A percentile compares a stretch with the other conserved stretches of the same genome.
These are phyloP conservation scores for Colletotrichum horii DNA, from an alignment of 2,329 filamentous ascomycete genomes.

Conservation along the genomic window DNA sequence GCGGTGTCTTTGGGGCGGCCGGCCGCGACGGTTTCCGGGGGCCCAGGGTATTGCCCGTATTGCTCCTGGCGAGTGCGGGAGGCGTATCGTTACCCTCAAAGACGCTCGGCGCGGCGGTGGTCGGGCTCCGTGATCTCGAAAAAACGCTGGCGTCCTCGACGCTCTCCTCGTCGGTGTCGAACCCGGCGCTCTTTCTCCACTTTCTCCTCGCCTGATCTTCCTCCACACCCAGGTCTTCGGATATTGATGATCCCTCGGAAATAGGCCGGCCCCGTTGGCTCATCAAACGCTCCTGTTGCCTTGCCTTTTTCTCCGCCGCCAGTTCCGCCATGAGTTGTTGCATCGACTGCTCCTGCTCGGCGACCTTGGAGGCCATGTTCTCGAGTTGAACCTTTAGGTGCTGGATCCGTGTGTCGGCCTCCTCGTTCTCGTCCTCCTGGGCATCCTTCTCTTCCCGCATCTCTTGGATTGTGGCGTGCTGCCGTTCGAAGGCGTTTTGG, in stretches of 20 bases:
- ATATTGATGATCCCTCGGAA: constrained; percentile 48
- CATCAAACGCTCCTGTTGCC: constrained; percentile 41
- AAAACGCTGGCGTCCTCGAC: constrained; percentile 62
- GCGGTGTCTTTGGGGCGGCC: constrained; percentile 28
- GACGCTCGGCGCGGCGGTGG: constrained; percentile 44
- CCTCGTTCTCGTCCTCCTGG: constrained; percentile 60
- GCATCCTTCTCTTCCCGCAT: constrained; percentile 58
- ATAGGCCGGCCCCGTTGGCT: constrained; percentile 29
- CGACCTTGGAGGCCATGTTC: constrained; percentile 58
- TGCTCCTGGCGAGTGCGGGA: constrained; percentile 25
- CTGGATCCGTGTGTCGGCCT: constrained; percentile 53
- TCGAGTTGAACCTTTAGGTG: constrained; percentile 66
- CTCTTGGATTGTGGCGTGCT: constrained; percentile 55
- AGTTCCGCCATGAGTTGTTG: constrained; percentile 55
- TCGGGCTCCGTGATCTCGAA: constrained; percentile 64
- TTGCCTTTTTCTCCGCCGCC: constrained; percentile 53
- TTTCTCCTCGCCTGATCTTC: constrained; percentile 49
- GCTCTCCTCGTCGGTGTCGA: constrained; percentile 59
- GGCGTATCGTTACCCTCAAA: constrained; percentile 31
- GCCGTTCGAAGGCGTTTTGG: constrained; percentile 63
- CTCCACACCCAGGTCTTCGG: constrained; percentile 60
- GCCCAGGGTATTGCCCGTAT: constrained; percentile 1
- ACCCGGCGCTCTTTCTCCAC: constrained; percentile 45
- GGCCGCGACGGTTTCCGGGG: background rate
- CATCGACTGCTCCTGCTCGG: constrained; percentile 59